Base-by-base conservation (phyloP, 345 rosid species). In the Schrenkiella parvula region DNA sequence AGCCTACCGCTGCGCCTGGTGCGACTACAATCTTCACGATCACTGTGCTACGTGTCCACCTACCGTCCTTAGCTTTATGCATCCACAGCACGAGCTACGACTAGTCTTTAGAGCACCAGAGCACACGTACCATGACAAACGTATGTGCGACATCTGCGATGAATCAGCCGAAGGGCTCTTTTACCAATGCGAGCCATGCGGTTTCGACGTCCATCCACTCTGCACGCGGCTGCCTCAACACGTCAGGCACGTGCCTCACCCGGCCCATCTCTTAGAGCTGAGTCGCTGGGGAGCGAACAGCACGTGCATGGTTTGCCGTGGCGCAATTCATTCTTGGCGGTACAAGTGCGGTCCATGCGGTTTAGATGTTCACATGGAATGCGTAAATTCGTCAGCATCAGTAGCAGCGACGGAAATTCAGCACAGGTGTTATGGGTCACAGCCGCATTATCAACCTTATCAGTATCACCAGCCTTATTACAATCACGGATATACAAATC, bases 11-110 rank as follows among this genome's bases (percentile, higher is more conserved):
- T 82, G 84, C 75, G 8, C 23, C 22, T 0, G 0, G 6, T 82
- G 83, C 37, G n/a, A 79, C 66, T 79, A 64, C 64, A 50, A 80
- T 52, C 78, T 83, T 54, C 86, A 81, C 77, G 75, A 80, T 23
- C 62, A 54, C 55, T 85, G 85, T 42, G 66, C 80, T 61, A 75
- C 70, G 7, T 57, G 61, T 42, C 35, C 43, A 6, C 21, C 53
- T 26, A 66, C 32, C 8, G 25, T 81, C 73, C 21, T 31, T 59
- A 68, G 73, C 65, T 73, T 42, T 75, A 57, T 72, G 73, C 88
- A 82, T 59, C 72, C 80, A 8, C 54, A 23, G 1, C 82, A 79
- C 66, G 13, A 39, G 11, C 78, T 79, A 37, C 17, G 3, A 1
- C 80, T 79, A 12, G 68, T 61, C 26, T 13, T 18, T 4, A 46